phyloP scores from a whole-genome alignment of 352 stramenopile species.

The Phytophthora cactorum region DNA sequence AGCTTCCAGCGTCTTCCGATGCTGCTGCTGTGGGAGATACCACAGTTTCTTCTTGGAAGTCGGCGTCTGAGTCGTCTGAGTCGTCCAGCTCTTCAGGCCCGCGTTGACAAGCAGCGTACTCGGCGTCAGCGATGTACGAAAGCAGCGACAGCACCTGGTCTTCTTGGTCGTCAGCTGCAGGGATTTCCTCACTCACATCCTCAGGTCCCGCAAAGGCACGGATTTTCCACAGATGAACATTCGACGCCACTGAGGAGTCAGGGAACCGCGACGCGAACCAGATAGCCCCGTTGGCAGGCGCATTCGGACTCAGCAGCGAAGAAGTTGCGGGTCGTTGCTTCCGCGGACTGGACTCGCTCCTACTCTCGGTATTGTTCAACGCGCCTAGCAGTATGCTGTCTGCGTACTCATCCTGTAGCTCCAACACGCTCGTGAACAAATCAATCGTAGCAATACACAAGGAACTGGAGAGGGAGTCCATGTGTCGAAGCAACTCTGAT shows the following conservation, averaged over 20 bases:
- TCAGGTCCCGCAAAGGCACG: constrained; percentile 61
- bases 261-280: constrained; percentile 87
- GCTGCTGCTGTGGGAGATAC: constrained; percentile 8
- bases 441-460: constrained; percentile 87
- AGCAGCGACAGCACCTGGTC: constrained; percentile 82
- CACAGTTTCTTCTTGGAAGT: constrained; percentile 35
- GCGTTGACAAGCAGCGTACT: constrained; percentile 80
- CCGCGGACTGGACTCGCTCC: constrained; percentile 20
- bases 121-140: constrained; percentile 85
- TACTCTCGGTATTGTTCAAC: constrained; percentile 16
- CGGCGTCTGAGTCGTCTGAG: constrained; percentile 60
- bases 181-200: constrained; percentile 61
- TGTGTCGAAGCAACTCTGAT: constrained; percentile 75
- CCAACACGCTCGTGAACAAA: constrained; percentile 76
- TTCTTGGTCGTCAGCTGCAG: constrained; percentile 62
- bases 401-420: constrained; percentile 68
- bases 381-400: constrained; percentile 59
- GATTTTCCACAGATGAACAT: constrained; percentile 86
- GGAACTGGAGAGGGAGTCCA: constrained; percentile 81
- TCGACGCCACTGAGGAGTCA: constrained; percentile 74
- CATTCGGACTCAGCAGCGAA: constrained; percentile 22
- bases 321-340: constrained; percentile 18
- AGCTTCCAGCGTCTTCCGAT: constrained; percentile 3
- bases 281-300: constrained; percentile 52
- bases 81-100: constrained; percentile 48